Percentiles rank a stretch among this genome's conserved stretches.
These are phyloP conservation scores for Calonectria henricotiae DNA, from an alignment of 2,329 filamentous ascomycete genomes.

Conservation along the genomic window DNA sequence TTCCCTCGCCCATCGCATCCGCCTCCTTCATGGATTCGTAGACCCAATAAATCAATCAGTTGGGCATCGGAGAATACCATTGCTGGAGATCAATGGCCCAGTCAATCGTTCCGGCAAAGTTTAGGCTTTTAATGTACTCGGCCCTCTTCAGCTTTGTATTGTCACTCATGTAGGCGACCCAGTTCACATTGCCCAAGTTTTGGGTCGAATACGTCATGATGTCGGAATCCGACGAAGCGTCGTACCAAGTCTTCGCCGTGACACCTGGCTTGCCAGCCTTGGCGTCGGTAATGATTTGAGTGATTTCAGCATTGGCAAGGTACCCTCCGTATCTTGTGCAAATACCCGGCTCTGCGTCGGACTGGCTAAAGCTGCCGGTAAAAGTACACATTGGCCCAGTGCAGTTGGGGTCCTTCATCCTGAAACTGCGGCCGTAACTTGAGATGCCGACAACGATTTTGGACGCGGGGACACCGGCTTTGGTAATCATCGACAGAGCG, in stretches of 20 bases:
- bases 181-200: constrained; percentile 49
- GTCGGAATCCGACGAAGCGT: constrained; percentile 48
- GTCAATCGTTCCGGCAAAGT: constrained; percentile 54
- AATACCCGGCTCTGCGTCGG: constrained; percentile 47
- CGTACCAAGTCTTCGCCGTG: constrained; percentile 43
- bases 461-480: constrained; percentile 55
- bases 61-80: constrained; percentile 48
- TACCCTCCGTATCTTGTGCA: constrained; percentile 52
- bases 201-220: constrained; percentile 47
- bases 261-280: constrained; percentile 42
- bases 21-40: background rate
- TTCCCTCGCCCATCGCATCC: background rate
- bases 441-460: constrained; percentile 55
- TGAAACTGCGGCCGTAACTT: constrained; percentile 54
- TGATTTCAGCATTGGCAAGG: constrained; percentile 54
- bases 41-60: background rate
- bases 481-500: constrained; percentile 59
- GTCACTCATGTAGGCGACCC: constrained; percentile 54
- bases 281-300: constrained; percentile 49
- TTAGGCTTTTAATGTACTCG: constrained; percentile 44
- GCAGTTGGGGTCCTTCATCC: constrained; percentile 50
- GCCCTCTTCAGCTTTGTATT: constrained; percentile 48
- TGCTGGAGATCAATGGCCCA: constrained; percentile 55
- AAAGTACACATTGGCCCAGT: constrained; percentile 49
- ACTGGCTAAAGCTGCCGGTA: constrained; percentile 48